A percentile compares a stretch with the other conserved stretches of the same genome.
phyloP scores from a whole-genome alignment of 257 asterid genomes.

The Penstemon barbatus region DNA sequence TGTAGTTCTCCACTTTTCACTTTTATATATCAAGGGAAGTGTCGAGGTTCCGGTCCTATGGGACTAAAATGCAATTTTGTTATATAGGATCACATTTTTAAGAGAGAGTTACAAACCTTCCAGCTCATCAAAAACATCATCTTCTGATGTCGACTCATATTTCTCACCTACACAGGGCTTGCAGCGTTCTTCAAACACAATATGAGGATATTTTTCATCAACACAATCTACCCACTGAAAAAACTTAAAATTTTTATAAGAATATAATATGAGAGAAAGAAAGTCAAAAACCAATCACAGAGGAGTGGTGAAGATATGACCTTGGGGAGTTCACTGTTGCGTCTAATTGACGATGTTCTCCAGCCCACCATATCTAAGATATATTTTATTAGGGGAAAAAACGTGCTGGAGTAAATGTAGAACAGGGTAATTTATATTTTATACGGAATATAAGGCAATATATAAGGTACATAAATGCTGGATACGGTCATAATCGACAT shows the following conservation, averaged over 20 bases:
- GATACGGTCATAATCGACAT: conserved; percentile 97
- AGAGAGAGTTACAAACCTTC: conserved; percentile 69
- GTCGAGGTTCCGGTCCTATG: no score
- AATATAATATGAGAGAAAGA: neutral
- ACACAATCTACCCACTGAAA: conserved; percentile 82
- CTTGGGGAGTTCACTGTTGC: conserved; percentile 88
- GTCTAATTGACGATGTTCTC: conserved; percentile 97
- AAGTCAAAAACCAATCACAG: conserved; percentile 13
- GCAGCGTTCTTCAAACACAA: conserved; percentile 93
- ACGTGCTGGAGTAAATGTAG: no score
- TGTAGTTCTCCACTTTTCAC: no score
- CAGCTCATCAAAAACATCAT: conserved; percentile 57
- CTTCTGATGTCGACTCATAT: conserved; percentile 42
- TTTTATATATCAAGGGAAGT: no score
- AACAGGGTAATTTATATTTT: conserved; percentile 1
- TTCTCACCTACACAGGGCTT: conserved; percentile 63
- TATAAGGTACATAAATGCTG: conserved; percentile 29
- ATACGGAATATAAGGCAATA: conserved; percentile 1
- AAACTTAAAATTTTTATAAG: conserved; percentile 8
- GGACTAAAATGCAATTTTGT: no score
- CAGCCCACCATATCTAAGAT: conserved; percentile 91
- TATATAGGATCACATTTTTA: neutral
- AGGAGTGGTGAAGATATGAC: conserved; percentile 37
- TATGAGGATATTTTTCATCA: conserved; percentile 87
- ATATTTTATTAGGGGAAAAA: conserved; percentile 42